phyloP scores from a whole-genome alignment of 345 rosid genomes.

The Ceriops zippeliana region DNA sequence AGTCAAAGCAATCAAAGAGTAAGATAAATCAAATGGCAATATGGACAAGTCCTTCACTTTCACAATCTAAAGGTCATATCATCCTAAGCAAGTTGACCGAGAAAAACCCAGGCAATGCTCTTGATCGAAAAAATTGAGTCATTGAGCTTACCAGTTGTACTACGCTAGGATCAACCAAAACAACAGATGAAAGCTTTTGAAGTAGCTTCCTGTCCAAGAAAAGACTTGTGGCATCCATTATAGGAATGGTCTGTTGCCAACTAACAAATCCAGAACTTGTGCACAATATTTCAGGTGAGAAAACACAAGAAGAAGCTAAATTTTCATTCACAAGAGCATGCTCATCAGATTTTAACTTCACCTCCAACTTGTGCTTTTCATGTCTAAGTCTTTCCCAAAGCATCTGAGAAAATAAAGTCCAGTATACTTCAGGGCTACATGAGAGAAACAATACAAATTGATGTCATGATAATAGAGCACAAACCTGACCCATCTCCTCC shows the following conservation, averaged over 20 bases:
- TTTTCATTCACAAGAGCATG: constrained; percentile 23
- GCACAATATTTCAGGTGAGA: constrained; percentile 49
- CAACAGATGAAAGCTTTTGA: constrained; percentile 44
- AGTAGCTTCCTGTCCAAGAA: constrained; percentile 66
- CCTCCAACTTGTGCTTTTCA: constrained; percentile 53
- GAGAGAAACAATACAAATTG: constrained; percentile 12
- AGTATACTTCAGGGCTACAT: neutral
- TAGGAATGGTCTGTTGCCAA: constrained; percentile 54
- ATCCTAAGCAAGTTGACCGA: neutral
- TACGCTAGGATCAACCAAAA: constrained; percentile 31
- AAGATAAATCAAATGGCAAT: too few species aligned
- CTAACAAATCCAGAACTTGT: constrained; percentile 40
- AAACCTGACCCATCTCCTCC: constrained; percentile 70
- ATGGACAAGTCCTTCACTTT: too few species aligned
- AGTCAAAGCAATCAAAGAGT: too few species aligned
- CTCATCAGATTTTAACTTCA: constrained; percentile 25
- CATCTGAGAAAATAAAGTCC: constrained; percentile 39
- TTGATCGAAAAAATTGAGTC: constrained; percentile 4
- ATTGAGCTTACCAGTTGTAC: constrained; percentile 41
- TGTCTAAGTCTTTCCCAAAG: constrained; percentile 54
- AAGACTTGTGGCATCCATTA: constrained; percentile 60
- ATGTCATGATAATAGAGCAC: constrained; percentile 14
- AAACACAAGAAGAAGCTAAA: constrained; percentile 48
- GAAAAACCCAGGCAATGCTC: too few species aligned
- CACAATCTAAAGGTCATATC: neutral